These are phyloP conservation scores for Kuraishia hungarica DNA, from an alignment of 805 yeast species.

Conservation along the genomic window DNA sequence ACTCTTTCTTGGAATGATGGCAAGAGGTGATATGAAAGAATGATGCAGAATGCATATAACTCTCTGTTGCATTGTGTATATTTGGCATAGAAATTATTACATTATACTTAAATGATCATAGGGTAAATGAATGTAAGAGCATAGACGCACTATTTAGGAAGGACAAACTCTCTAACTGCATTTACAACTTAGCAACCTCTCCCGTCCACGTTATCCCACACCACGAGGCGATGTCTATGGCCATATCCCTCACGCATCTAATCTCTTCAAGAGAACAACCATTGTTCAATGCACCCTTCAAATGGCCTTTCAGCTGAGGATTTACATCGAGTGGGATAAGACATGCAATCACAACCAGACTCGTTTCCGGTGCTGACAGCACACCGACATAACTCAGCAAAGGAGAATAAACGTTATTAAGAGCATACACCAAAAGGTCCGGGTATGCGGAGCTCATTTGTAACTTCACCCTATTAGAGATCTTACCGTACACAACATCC, in stretches of 20 bases:
- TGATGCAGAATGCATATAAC: too few relatives aligned
- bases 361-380: conserved; percentile 59
- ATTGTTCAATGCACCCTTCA: conserved; percentile 74
- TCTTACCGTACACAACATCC: conserved; percentile 68
- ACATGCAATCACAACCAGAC: conserved; percentile 68
- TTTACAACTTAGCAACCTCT: conserved; percentile 43
- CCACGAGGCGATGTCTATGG: conserved; percentile 63
- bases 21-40: neutral
- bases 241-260: conserved; percentile 48
- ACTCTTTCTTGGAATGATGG: neutral
- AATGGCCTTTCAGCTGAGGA: conserved; percentile 87
- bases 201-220: conserved; percentile 59
- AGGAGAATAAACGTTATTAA: conserved; percentile 71
- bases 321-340: conserved; percentile 89
- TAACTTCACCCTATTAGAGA: conserved; percentile 54
- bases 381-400: conserved; percentile 61
- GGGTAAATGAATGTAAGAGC: too few relatives aligned
- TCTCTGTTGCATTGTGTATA: too few relatives aligned
- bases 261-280: conserved; percentile 66
- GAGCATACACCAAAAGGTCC: conserved; percentile 69
- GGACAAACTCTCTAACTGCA: too few relatives aligned
- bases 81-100: too few relatives aligned
- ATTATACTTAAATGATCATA: too few relatives aligned
- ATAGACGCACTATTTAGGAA: too few relatives aligned
- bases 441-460: conserved; percentile 76